Conservation (phyloP, 345 rosid genomes). For the Viola odorata region DNA sequence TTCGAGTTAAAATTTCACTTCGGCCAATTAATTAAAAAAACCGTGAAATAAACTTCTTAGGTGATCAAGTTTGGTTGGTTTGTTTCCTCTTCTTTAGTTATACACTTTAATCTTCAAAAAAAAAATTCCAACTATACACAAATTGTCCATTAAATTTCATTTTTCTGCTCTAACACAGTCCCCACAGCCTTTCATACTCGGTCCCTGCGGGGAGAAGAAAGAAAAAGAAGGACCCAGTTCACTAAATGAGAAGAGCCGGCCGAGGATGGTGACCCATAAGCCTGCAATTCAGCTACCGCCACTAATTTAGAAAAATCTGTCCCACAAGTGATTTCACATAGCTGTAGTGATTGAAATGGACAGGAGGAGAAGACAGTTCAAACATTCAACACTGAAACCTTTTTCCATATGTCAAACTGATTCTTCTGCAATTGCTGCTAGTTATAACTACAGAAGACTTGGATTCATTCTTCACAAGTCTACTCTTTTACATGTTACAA, state of each 20-base stretch:
- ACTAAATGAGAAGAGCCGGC: slow-evolving; percentile 11
- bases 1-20: too few relatives aligned
- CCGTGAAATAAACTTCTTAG: too few relatives aligned
- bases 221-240: background rate
- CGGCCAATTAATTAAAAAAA: too few relatives aligned
- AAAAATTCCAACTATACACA: too few relatives aligned
- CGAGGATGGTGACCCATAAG: background rate
- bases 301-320: background rate
- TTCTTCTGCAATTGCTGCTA: slow-evolving; percentile 8
- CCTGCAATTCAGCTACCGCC: background rate
- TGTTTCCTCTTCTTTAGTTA: too few relatives aligned
- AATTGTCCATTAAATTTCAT: too few relatives aligned
- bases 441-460: too few relatives aligned
- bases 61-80: too few relatives aligned
- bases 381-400: background rate
- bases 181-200: too few relatives aligned
- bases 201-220: too few relatives aligned
- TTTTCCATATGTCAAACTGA: background rate
- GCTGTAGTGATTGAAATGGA: background rate
- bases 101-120: too few relatives aligned
- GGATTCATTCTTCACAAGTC: background rate
- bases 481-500: slow-evolving; percentile 2
- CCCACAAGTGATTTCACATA: background rate
- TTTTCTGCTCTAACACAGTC: too few relatives aligned
- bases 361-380: background rate